A percentile compares a stretch with the other conserved stretches of the same genome.
Evolutionary conservation across 352 stramenopile species (phyloP).

Genomic region (Globisporangium spinosum): DNA sequence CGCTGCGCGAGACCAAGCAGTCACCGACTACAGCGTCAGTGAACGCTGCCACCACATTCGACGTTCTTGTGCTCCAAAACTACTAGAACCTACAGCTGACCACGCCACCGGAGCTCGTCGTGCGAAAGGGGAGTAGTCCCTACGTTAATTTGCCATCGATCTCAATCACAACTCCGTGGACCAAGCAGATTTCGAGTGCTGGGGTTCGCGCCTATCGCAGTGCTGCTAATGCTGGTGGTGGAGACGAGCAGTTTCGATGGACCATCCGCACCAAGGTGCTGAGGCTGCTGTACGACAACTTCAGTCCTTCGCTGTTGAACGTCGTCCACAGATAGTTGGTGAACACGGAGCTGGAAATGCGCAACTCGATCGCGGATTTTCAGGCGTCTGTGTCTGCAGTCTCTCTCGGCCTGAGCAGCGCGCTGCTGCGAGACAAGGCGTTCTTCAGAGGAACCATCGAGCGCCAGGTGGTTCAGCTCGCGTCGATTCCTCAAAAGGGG

Average conservation of each 20-base stretch:
- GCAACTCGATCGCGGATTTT: slow-evolving; percentile 10
- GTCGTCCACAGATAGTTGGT: slow-evolving; percentile 9
- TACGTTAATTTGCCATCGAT: slow-evolving; percentile 8
- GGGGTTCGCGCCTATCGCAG: neutral
- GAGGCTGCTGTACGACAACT: slow-evolving; percentile 11
- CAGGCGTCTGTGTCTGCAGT: slow-evolving; percentile 8
- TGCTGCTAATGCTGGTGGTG: neutral
- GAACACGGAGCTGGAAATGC: slow-evolving; percentile 12
- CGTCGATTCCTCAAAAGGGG: neutral
- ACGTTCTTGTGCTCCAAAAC: slow-evolving; percentile 15
- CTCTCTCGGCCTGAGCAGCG: slow-evolving; percentile 8
- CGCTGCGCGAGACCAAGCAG: neutral
- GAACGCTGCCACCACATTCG: neutral
- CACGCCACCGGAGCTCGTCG: slow-evolving; percentile 1
- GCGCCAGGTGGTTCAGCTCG: slow-evolving; percentile 14
- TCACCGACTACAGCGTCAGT: neutral
- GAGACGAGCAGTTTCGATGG: slow-evolving; percentile 14
- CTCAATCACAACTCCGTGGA: neutral
- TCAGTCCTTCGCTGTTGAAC: neutral
- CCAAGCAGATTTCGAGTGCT: neutral
- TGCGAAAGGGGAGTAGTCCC: neutral
- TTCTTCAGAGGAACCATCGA: slow-evolving; percentile 13
- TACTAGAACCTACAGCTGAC: slow-evolving; percentile 8
- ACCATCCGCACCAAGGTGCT: slow-evolving; percentile 9
- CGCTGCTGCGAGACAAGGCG: slow-evolving; percentile 2